These are phyloP conservation scores for Clitoria ternatea DNA, from an alignment of 306 rosid genomes.

Conservation along the genomic window DNA sequence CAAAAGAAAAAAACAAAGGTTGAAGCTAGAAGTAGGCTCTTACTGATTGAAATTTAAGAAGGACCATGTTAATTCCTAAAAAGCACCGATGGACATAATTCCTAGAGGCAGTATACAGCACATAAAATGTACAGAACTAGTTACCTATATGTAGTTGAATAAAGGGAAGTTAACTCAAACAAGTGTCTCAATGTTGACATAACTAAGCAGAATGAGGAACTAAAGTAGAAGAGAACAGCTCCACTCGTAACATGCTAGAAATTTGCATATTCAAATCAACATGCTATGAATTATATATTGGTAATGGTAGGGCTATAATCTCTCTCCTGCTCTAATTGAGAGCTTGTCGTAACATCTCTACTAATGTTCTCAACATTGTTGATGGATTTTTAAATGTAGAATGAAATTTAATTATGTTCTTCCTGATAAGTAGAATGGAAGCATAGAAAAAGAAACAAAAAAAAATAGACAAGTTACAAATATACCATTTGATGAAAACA, in stretches of 20 bases:
- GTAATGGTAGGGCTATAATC: not conserved
- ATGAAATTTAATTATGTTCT: not conserved
- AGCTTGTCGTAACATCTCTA: not conserved
- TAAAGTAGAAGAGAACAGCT: not conserved
- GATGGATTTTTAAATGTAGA: not conserved
- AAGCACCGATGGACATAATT: not conserved
- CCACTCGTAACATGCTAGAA: not conserved
- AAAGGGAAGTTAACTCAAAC: not conserved
- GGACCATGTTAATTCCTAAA: not conserved
- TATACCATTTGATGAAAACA: conserved; percentile 8
- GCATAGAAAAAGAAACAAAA: not conserved
- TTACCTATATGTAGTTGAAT: not conserved
- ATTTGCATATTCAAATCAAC: not conserved
- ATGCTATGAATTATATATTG: not conserved
- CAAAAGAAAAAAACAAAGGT: conserved; percentile 32
- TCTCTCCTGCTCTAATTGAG: conserved; percentile 2
- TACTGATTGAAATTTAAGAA: conserved; percentile 11
- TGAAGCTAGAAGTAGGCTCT: conserved; percentile 8
- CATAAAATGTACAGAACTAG: conserved; percentile 6
- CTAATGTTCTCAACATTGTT: conserved; percentile 1
- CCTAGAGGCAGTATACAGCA: no score
- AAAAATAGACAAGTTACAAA: not conserved
- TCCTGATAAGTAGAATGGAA: not conserved
- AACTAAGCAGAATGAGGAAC: not conserved
- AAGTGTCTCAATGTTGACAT: not conserved